Percentiles rank a stretch among this genome's conserved stretches.
Conservation (phyloP, 345 rosid species). For the Aquilaria yunnanensis region DNA sequence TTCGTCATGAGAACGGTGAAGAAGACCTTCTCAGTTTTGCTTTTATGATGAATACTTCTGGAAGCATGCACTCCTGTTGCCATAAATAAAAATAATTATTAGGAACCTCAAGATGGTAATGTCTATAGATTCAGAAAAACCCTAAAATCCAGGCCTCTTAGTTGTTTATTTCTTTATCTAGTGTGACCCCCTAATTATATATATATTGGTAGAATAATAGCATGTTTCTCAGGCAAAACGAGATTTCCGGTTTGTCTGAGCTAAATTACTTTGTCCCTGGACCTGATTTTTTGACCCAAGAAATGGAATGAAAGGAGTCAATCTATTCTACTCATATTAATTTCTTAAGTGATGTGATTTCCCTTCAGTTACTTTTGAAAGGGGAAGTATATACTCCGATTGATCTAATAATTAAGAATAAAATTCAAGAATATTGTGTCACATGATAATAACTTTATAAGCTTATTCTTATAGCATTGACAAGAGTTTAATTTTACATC, state of each 20-base stretch:
- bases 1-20: slow-evolving; percentile 34
- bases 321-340: no score
- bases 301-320: neutral
- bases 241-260: slow-evolving; percentile 14
- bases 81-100: slow-evolving; percentile 28
- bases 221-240: slow-evolving; percentile 14
- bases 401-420: no score
- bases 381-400: no score
- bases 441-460: no score
- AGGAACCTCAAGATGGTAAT: slow-evolving; percentile 33
- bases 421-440: no score
- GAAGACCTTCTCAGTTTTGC: slow-evolving; percentile 27
- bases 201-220: slow-evolving; percentile 19
- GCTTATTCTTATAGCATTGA: no score
- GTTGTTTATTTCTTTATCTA: slow-evolving; percentile 18
- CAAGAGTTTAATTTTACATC: no score
- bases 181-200: slow-evolving; percentile 15
- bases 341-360: no score
- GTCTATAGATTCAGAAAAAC: slow-evolving; percentile 26
- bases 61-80: slow-evolving; percentile 37
- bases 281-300: slow-evolving; percentile 26
- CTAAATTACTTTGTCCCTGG: slow-evolving; percentile 17
- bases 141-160: slow-evolving; percentile 24
- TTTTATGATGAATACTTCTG: slow-evolving; percentile 27
- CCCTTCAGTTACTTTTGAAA: no score